Evolutionary conservation across 1,284 basidiomycete species (phyloP).

Genomic region (Polyporus tsugae): DNA sequence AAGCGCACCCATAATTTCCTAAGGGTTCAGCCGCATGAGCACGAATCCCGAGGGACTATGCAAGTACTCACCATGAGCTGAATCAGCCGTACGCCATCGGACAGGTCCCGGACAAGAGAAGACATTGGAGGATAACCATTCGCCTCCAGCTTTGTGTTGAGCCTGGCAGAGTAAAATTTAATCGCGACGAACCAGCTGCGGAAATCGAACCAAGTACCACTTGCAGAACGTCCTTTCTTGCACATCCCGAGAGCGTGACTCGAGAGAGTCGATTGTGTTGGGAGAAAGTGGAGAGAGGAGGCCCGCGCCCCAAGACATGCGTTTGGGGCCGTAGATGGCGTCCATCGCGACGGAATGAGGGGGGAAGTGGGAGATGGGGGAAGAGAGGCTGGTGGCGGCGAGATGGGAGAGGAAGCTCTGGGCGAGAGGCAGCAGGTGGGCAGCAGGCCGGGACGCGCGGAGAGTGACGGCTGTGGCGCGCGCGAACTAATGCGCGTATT

Average conservation of each 20-base stretch:
- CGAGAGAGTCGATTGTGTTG: conserved; percentile 59
- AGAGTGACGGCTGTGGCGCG: conserved; percentile 23
- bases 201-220: conserved; percentile 59
- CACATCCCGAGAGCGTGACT: conserved; percentile 69
- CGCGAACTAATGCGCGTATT: conserved; percentile 37
- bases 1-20: conserved; percentile 92
- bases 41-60: neutral
- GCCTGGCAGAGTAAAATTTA: conserved; percentile 55
- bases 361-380: neutral
- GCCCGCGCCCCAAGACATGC: conserved; percentile 27
- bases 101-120: conserved; percentile 90
- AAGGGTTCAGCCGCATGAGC: conserved; percentile 17
- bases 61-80: conserved; percentile 79
- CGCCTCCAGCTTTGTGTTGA: conserved; percentile 94
- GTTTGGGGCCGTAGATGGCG: conserved; percentile 18
- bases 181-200: conserved; percentile 14
- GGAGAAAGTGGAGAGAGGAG: conserved; percentile 33
- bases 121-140: conserved; percentile 90
- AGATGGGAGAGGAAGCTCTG: conserved; percentile 16
- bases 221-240: conserved; percentile 88
- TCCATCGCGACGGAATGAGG: conserved; percentile 17
- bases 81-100: conserved; percentile 94
- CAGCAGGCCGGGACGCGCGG: conserved; percentile 13
- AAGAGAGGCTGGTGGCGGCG: conserved; percentile 13
- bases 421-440: conserved; percentile 19